A percentile compares a stretch with the other conserved stretches of the same genome.
phyloP scores from a whole-genome alignment of 371 early-diverging fungal genomes.

The Rhizopus microsporus region DNA sequence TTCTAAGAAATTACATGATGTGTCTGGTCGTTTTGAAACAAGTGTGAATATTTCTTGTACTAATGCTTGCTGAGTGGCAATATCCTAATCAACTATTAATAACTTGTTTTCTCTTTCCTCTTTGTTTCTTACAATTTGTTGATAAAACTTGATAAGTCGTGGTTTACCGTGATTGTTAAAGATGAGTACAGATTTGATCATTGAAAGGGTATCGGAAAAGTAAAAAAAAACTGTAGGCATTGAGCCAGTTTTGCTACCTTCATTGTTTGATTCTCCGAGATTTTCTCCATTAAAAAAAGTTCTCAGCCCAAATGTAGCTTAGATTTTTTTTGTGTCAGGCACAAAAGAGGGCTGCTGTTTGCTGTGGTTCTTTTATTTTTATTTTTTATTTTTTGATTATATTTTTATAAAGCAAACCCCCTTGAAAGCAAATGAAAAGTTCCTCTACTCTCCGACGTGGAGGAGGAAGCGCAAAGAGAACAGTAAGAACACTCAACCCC shows the following conservation, averaged over 20 bases:
- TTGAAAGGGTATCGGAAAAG: slow-evolving; percentile 1
- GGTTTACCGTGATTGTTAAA: slow-evolving; percentile 97
- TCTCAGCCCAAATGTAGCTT: slow-evolving; percentile 2
- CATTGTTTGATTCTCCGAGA: slow-evolving; percentile 1
- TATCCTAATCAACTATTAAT: slow-evolving; percentile 59
- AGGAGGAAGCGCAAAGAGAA: slow-evolving; percentile 27
- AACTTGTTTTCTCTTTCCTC: neutral
- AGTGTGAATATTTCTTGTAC: slow-evolving; percentile 86
- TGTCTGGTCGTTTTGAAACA: slow-evolving; percentile 83
- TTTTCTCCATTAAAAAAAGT: neutral
- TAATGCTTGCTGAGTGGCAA: slow-evolving; percentile 76
- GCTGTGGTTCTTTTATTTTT: slow-evolving; percentile 59
- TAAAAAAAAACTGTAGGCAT: neutral
- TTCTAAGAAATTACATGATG: slow-evolving; percentile 90
- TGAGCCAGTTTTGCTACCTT: neutral
- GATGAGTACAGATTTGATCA: slow-evolving; percentile 93
- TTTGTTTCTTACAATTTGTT: slow-evolving; percentile 70
- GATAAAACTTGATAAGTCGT: slow-evolving; percentile 89
- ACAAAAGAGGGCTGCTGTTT: slow-evolving; percentile 58
- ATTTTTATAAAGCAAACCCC: slow-evolving; percentile 5
- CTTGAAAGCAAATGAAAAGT: slow-evolving; percentile 19
- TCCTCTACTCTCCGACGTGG: slow-evolving; percentile 30
- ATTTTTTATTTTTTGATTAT: slow-evolving; percentile 1
- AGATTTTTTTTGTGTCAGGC: slow-evolving; percentile 2
- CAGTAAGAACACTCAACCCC: slow-evolving; percentile 29